Evolutionary conservation across 2,329 filamentous ascomycete genomes (phyloP).

Genomic region (Paramyrothecium roridum): DNA sequence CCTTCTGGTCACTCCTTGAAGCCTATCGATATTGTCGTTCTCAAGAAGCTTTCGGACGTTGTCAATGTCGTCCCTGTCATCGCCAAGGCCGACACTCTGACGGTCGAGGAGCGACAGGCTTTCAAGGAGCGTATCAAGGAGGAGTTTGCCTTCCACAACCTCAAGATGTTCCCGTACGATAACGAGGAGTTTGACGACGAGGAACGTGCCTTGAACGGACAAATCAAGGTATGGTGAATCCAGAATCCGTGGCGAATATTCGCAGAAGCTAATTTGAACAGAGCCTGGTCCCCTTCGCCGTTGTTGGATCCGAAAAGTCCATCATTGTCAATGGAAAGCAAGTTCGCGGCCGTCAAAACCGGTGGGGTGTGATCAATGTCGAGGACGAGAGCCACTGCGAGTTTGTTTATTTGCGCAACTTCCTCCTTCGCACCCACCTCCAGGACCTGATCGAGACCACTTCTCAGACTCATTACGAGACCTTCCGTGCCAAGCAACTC

Average conservation of each 20-base stretch:
- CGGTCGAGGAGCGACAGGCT: conserved; percentile 87
- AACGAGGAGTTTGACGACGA: conserved; percentile 98
- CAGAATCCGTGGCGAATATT: background rate
- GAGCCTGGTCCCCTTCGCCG: conserved; percentile 94
- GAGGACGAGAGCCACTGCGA: conserved; percentile 99
- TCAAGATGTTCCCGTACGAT: conserved; percentile 99
- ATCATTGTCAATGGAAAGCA: conserved; percentile 97
- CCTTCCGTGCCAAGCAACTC: conserved; percentile 98
- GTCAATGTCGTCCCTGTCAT: conserved; percentile 99
- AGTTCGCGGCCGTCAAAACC: conserved; percentile 95
- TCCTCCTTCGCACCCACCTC: conserved; percentile 95
- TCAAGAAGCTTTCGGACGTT: conserved; percentile 99
- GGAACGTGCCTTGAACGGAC: conserved; percentile 86
- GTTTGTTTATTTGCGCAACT: conserved; percentile 97
- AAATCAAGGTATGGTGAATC: conserved; percentile 77
- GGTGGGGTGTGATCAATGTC: conserved; percentile 99
- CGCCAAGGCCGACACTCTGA: conserved; percentile 95
- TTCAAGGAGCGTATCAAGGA: conserved; percentile 99
- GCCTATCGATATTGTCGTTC: conserved; percentile 97
- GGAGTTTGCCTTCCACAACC: conserved; percentile 99
- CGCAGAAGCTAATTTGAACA: conserved; percentile 39
- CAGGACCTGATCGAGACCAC: conserved; percentile 99
- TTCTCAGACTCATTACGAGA: conserved; percentile 99
- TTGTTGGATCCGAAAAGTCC: conserved; percentile 96
- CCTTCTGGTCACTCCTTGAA: conserved; percentile 97